These are phyloP conservation scores for Talaromyces liani DNA, from an alignment of 495 filamentous ascomycete genomes.

Conservation along the genomic window DNA sequence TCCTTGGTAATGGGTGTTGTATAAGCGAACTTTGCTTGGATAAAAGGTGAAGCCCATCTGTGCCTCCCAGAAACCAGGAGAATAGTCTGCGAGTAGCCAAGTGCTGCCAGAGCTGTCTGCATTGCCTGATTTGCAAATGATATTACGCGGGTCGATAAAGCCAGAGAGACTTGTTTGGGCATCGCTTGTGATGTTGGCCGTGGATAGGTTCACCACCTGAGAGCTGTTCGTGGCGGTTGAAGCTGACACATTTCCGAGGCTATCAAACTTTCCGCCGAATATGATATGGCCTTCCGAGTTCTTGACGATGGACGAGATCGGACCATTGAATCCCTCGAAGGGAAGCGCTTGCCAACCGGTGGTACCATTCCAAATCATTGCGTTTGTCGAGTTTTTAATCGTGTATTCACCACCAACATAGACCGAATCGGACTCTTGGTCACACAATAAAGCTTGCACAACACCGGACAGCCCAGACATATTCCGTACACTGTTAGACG, in stretches of 20 bases:
- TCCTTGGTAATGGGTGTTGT: constrained; percentile 82
- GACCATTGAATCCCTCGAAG: constrained; percentile 92
- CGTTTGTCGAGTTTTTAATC: constrained; percentile 75
- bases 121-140: constrained; percentile 70
- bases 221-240: constrained; percentile 50
- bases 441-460: constrained; percentile 76
- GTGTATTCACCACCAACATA: constrained; percentile 87
- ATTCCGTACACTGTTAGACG: constrained; percentile 56
- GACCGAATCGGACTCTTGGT: constrained; percentile 71
- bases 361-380: constrained; percentile 67
- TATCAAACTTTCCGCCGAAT: constrained; percentile 88
- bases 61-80: constrained; percentile 78
- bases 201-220: constrained; percentile 78
- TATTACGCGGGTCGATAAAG: constrained; percentile 71
- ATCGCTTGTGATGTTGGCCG: constrained; percentile 62
- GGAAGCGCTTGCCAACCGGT: constrained; percentile 75
- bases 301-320: constrained; percentile 79
- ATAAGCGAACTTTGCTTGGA: constrained; percentile 79
- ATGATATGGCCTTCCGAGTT: constrained; percentile 73
- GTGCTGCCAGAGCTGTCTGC: constrained; percentile 61
- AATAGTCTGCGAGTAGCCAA: constrained; percentile 77
- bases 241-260: constrained; percentile 71
- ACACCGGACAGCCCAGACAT: constrained; percentile 73
- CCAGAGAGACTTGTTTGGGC: constrained; percentile 52
- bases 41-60: constrained; percentile 72